A percentile compares a stretch with the other conserved stretches of the same genome.
Conservation (phyloP, 2,329 filamentous ascomycete species). For the Cladosporium sp. region DNA sequence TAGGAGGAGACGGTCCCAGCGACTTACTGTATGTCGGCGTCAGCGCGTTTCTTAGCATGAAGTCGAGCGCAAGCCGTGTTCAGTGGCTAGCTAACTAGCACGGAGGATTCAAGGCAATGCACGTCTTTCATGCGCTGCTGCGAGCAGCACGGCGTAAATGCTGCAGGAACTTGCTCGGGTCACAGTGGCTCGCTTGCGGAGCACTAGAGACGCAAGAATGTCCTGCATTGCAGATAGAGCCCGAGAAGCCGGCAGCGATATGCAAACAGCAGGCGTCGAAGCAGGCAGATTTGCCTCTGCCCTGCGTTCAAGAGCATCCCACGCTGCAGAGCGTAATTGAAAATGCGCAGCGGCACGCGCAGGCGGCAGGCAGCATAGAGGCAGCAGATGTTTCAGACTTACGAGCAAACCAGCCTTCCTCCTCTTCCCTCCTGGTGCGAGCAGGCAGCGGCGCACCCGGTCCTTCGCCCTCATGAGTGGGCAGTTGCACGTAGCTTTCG, state of each 20-base stretch:
- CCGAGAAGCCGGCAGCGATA: constrained; percentile 16
- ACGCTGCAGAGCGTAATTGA: constrained; percentile 7
- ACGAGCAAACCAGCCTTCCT: constrained; percentile 94
- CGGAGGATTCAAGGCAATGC: constrained; percentile 9
- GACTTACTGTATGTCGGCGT: constrained; percentile 65
- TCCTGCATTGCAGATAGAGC: constrained; percentile 32
- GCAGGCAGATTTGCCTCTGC: background rate
- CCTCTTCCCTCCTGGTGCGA: constrained; percentile 79
- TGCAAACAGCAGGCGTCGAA: constrained; percentile 4
- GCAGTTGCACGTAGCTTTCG: constrained; percentile 84
- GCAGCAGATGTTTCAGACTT: constrained; percentile 49
- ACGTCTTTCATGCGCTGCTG: constrained; percentile 7
- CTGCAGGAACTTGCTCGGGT: constrained; percentile 12
- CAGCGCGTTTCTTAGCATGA: constrained; percentile 20
- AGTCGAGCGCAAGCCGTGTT: constrained; percentile 6
- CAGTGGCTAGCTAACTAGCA: constrained; percentile 5
- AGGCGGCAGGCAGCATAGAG: constrained; percentile 1
- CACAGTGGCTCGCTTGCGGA: constrained; percentile 11
- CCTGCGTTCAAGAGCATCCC: constrained; percentile 5
- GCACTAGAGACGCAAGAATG: constrained; percentile 13
- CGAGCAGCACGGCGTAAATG: constrained; percentile 8
- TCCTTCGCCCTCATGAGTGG: constrained; percentile 70
- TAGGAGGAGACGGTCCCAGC: constrained; percentile 92
- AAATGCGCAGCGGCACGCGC: constrained; percentile 2
- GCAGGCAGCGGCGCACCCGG: constrained; percentile 83